A percentile compares a stretch with the other conserved stretches of the same genome.
These are phyloP conservation scores for Lomentospora prolificans DNA, from an alignment of 2,329 filamentous ascomycete genomes.

Conservation along the genomic window DNA sequence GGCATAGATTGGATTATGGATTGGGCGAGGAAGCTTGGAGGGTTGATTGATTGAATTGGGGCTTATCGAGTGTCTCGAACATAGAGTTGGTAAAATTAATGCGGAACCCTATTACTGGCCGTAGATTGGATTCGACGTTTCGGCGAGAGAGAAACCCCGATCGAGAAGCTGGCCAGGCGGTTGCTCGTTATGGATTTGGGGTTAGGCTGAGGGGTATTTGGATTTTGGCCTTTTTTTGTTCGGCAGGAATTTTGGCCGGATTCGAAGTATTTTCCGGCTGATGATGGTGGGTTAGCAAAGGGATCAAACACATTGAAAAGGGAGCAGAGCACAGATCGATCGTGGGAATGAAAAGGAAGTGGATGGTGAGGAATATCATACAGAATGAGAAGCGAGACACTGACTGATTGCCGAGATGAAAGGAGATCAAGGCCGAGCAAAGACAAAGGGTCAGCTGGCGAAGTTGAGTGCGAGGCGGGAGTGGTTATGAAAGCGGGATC, in stretches of 20 bases:
- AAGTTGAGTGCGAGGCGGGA: too few species aligned
- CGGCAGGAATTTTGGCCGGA: neutral
- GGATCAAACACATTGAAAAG: neutral
- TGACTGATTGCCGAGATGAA: neutral
- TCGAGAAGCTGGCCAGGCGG: neutral
- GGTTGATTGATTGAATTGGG: neutral
- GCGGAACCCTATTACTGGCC: neutral
- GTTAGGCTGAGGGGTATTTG: neutral
- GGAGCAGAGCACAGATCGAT: neutral
- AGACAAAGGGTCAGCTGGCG: neutral
- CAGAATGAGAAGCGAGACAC: neutral
- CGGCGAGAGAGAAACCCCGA: neutral
- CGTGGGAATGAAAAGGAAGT: neutral
- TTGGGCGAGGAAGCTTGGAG: neutral
- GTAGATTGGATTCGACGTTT: neutral
- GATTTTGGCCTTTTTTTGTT: neutral
- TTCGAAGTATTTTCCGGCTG: neutral
- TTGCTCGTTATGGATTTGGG: neutral
- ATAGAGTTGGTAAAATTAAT: neutral
- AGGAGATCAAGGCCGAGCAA: neutral
- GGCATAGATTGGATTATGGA: neutral
- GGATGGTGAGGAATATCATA: neutral
- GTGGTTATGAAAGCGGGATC: too few species aligned
- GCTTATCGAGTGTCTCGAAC: neutral
- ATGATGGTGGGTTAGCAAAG: too few species aligned